Evolutionary conservation across 192 early-diverging fungal species (phyloP).

Genomic region (Mycoemilia scoparia): DNA sequence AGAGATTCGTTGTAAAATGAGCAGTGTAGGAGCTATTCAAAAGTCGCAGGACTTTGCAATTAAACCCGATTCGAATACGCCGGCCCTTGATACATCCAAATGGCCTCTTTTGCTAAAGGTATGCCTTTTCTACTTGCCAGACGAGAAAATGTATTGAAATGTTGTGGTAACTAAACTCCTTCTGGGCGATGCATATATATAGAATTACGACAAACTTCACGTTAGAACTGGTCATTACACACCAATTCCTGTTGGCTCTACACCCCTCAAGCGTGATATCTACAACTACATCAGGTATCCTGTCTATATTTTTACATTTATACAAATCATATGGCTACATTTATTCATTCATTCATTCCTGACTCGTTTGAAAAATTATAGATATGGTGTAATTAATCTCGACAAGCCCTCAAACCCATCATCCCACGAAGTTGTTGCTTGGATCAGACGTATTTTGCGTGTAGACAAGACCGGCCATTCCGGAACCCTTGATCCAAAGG

Average conservation of each 20-base stretch:
- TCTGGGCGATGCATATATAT: too few species aligned
- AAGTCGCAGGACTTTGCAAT: conserved; percentile 42
- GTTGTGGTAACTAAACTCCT: neutral
- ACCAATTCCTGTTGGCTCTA: conserved; percentile 84
- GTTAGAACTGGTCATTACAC: conserved; percentile 97
- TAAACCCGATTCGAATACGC: conserved; percentile 62
- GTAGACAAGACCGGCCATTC: conserved; percentile 98
- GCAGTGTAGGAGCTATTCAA: too few species aligned
- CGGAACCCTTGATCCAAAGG: conserved; percentile 97
- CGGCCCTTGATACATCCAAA: conserved; percentile 73
- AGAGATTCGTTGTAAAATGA: conserved; percentile 7
- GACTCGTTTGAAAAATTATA: too few species aligned
- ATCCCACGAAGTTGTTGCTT: conserved; percentile 99
- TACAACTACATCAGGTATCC: conserved; percentile 75
- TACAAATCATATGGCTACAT: neutral
- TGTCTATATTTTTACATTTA: conserved; percentile 2
- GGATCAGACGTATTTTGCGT: conserved; percentile 92
- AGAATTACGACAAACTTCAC: conserved; percentile 95
- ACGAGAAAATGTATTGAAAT: conserved; percentile 13
- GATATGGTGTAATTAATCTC: conserved; percentile 98
- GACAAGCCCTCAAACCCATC: conserved; percentile 99
- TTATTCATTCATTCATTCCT: neutral
- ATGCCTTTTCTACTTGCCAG: too few species aligned
- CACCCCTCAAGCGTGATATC: conserved; percentile 86
- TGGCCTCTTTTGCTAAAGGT: conserved; percentile 97